Conservation (phyloP, 2,329 filamentous ascomycete genomes). For the Bipolaris bicolor region DNA sequence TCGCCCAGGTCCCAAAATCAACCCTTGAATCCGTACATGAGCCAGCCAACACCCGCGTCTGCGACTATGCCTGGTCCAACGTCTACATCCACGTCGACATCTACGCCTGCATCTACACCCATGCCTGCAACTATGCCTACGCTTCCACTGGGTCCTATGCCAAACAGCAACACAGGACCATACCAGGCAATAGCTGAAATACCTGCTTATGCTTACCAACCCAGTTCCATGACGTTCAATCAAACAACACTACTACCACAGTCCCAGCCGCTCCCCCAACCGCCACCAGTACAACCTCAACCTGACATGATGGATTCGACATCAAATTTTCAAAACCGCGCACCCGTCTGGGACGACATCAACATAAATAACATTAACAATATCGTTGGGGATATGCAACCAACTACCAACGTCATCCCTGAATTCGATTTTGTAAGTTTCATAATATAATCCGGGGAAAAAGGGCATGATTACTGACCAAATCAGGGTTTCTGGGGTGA, state of each 20-base stretch:
- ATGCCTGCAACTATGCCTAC: background rate
- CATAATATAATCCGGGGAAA: background rate
- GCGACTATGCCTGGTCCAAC: background rate
- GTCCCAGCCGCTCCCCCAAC: conserved; percentile 1
- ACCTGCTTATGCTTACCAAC: conserved; percentile 24
- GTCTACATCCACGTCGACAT: background rate
- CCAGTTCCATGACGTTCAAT: conserved; percentile 12
- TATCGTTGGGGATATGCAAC: conserved; percentile 37
- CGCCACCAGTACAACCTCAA: conserved; percentile 11
- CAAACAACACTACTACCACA: conserved; percentile 9
- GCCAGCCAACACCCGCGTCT: conserved; percentile 9
- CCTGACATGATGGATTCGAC: conserved; percentile 17
- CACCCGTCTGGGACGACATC: conserved; percentile 42
- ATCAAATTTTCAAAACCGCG: conserved; percentile 21
- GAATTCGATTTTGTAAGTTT: conserved; percentile 48
- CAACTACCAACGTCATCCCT: conserved; percentile 35
- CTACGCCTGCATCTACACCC: background rate
- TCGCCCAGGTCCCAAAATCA: conserved; percentile 25
- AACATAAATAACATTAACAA: conserved; percentile 45
- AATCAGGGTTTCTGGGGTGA: conserved; percentile 47
- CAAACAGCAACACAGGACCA: conserved; percentile 20
- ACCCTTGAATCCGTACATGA: conserved; percentile 25
- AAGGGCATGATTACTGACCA: conserved; percentile 13
- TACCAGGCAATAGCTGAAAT: conserved; percentile 24
- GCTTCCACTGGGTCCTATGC: conserved; percentile 11